Base-by-base conservation (phyloP, 2,329 filamentous ascomycete species). In the Colletotrichum sojae region DNA sequence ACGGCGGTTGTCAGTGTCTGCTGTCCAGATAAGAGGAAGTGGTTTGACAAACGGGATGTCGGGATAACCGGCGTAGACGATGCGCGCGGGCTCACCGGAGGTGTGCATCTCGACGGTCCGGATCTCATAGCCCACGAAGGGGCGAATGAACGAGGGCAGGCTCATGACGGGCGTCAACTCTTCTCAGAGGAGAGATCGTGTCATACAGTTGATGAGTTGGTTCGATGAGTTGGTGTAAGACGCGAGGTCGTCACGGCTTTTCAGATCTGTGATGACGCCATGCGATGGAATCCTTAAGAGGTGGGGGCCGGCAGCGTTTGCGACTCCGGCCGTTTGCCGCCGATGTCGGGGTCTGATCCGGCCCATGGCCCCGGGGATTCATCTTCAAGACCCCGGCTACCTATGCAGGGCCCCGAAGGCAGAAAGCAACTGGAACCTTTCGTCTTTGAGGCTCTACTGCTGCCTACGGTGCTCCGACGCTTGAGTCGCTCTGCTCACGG, bases 51-150 rank as follows among this genome's bases (percentile, higher is more conserved):
- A 69, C 4, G 71, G 62, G 4, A 83, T 69, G 0, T 72, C 56
- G 6, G 83, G 83, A 63, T 80, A 84, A 1, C 82, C 82, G 9
- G 75, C 67, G 58, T 79, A 78, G 13, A 86, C 71, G 60, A 86
- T 86, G 22, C 84, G 78, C 8, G 84, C 84, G 22, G 84, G 83
- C 67, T 86, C 84, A 16, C 84, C 84, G 18, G 81, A 80, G 3
- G 84, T 85, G 74, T 86, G 84, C 82, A 83, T 82, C 53, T 81
- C 81, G 18, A 83, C 54, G 15, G 63, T 63, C 22, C 58, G 46
- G 49, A 70, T 68, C 31, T 56, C 55, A 5, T 49, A 46, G 2
- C 27, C 56, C 48, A 45, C 43, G 4, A 60, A 25, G 6, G 66
- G 16, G 13, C 45, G 62, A 8, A 66, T 52, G 55, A 69, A 69